Percentiles rank a stretch among this genome's conserved stretches.
Evolutionary conservation across 495 filamentous ascomycete species (phyloP).

Genomic region (Aspergillus funiculosus): DNA sequence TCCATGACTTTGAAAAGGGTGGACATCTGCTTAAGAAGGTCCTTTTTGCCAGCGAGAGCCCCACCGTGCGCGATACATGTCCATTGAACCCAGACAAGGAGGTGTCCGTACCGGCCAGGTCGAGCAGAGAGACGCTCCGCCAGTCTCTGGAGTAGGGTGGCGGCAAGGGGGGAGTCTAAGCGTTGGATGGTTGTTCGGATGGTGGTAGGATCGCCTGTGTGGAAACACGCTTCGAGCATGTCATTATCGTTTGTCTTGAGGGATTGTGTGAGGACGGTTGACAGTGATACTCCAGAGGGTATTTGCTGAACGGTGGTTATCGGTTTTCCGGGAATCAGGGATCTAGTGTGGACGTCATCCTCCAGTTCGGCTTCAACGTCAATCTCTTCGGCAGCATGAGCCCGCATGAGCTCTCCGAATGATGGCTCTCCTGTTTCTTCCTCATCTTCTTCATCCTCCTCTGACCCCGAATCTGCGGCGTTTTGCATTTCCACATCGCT

Average conservation of each 20-base stretch:
- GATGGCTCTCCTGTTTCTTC: slow-evolving; percentile 60
- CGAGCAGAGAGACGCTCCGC: slow-evolving; percentile 81
- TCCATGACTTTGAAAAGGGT: slow-evolving; percentile 78
- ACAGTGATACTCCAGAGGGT: slow-evolving; percentile 73
- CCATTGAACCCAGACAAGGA: slow-evolving; percentile 98
- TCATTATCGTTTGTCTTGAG: slow-evolving; percentile 83
- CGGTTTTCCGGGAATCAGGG: slow-evolving; percentile 36
- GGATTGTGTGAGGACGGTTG: slow-evolving; percentile 85
- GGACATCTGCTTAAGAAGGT: slow-evolving; percentile 66
- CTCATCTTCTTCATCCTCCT: slow-evolving; percentile 27
- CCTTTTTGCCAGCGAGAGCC: slow-evolving; percentile 74
- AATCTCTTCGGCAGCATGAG: slow-evolving; percentile 61
- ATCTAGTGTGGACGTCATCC: slow-evolving; percentile 37
- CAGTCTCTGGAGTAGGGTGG: slow-evolving; percentile 69
- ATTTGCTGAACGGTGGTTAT: slow-evolving; percentile 45
- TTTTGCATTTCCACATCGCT: slow-evolving; percentile 44
- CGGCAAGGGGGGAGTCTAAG: slow-evolving; percentile 76
- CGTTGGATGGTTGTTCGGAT: slow-evolving; percentile 85
- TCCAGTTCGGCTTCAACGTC: slow-evolving; percentile 61
- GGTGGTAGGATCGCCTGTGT: slow-evolving; percentile 62
- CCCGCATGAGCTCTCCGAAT: slow-evolving; percentile 80
- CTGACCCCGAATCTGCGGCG: slow-evolving; percentile 31
- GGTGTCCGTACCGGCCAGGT: slow-evolving; percentile 79
- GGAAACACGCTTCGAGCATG: slow-evolving; percentile 88
- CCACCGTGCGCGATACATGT: slow-evolving; percentile 92